Conservation (phyloP, 768 basidiomycete genomes). For the Amanita exitialis region DNA sequence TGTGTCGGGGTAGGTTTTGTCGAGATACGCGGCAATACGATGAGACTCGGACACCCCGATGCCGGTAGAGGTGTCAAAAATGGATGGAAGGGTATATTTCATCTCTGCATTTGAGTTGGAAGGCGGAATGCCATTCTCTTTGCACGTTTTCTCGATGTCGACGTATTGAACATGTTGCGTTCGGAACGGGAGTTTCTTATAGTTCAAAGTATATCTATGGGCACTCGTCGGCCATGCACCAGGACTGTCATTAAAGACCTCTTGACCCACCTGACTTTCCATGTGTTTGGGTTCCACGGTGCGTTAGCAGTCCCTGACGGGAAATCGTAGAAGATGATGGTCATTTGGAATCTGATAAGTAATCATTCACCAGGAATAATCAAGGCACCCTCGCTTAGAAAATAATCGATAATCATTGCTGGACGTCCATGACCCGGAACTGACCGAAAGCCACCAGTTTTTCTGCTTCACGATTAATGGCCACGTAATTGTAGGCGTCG, state of each 20-base stretch:
- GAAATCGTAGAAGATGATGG: conserved; percentile 34
- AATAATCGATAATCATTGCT: no score
- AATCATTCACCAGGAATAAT: no score
- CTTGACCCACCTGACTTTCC: no score
- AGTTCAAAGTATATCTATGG: conserved; percentile 14
- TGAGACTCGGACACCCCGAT: conserved; percentile 23
- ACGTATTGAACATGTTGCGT: conserved; percentile 31
- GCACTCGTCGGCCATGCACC: no score
- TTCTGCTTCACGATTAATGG: no score
- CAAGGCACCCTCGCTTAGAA: no score
- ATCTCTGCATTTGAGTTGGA: conserved; percentile 19
- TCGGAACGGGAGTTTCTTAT: conserved; percentile 24
- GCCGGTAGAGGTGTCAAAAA: conserved; percentile 25
- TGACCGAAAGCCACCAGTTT: no score
- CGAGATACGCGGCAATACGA: conserved; percentile 31
- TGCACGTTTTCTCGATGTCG: conserved; percentile 24
- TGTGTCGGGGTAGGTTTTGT: conserved; percentile 25
- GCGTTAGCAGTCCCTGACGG: conserved; percentile 17
- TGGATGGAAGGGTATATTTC: conserved; percentile 29
- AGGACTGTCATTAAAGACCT: no score
- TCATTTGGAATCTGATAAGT: not conserved
- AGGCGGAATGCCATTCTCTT: conserved; percentile 22
- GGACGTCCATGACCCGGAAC: no score
- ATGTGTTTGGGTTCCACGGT: no score
- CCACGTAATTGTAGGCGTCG: no score